Base-by-base conservation (phyloP, 2,329 filamentous ascomycete genomes). In the Epichloe bromicola region DNA sequence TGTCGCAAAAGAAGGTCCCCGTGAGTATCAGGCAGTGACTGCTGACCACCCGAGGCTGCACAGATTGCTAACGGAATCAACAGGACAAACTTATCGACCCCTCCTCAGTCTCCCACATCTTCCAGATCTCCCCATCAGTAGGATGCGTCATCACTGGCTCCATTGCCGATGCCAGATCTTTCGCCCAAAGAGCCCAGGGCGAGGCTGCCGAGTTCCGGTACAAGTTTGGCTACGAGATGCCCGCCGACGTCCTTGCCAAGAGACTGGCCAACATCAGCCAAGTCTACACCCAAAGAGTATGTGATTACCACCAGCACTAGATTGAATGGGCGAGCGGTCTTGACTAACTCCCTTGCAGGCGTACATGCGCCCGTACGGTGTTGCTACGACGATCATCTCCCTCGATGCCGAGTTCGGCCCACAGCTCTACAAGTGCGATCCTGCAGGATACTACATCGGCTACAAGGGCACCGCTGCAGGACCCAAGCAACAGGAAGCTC, bases 201-300 rank as follows among this genome's bases (percentile, higher is more conserved):
- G 93, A 98, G 74, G 93, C 93, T 59, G 91, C 91, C 52, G 91
- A 98, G 67, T 98, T 98, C 75, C 83, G 84, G 71, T 98, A 98
- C 82, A 96, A 96, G 74, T 95, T 82, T 67, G 93, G 93, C 64
- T 98, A 98, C 71, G 93, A 98, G 77, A 98, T 98, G 93, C 93
- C 93, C 54, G 95, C 89, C 69, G 93, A 98, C 71, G 93, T 89
- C 49, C 74, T 98, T 63, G 88, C 93, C 58, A 98, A 98, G 80
- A 82, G 93, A 66, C 75, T 98, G 71, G 93, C 93, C 67, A 98
- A 98, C 73, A 96, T 98, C 75, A 96, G 88, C 71, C 93, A 98
- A 72, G 93, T 98, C 58, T 98, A 97, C 72, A 98, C 93, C 60
- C 93, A 98, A 74, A 78, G 89, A 70, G 93, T 97, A 67, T 65